These are phyloP conservation scores for Penicillium diatomitis DNA, from an alignment of 495 filamentous ascomycete species.

Conservation along the genomic window DNA sequence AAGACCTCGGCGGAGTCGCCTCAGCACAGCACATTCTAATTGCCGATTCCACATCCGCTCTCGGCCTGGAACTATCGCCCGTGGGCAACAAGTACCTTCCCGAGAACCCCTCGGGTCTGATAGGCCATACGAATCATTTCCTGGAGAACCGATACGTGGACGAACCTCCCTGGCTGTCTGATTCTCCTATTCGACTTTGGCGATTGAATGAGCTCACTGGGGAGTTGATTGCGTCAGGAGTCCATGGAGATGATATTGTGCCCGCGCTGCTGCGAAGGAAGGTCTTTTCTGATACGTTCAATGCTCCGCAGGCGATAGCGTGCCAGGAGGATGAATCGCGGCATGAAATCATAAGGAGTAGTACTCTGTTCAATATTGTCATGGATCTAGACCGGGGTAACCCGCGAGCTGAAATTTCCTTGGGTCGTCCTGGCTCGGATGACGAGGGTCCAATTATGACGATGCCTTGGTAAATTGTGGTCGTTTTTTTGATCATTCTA, in stretches of 20 bases:
- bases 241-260: constrained; percentile 13
- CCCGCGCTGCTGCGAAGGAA: constrained; percentile 16
- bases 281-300: constrained; percentile 28
- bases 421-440: constrained; percentile 22
- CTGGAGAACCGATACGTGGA: constrained; percentile 38
- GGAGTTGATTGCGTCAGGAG: constrained; percentile 16
- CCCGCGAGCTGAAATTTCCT: constrained; percentile 24
- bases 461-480: constrained; percentile 16
- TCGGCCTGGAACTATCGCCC: constrained; percentile 52
- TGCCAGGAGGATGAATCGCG: constrained; percentile 16
- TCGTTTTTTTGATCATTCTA: too few species aligned
- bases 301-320: constrained; percentile 28
- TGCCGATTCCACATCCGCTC: constrained; percentile 42
- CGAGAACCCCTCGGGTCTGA: constrained; percentile 35
- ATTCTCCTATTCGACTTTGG: constrained; percentile 41
- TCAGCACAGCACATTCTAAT: constrained; percentile 54
- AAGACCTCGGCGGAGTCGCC: constrained; percentile 44
- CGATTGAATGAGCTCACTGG: constrained; percentile 33
- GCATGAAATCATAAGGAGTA: constrained; percentile 9
- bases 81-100: constrained; percentile 41
- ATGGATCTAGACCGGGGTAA: constrained; percentile 24
- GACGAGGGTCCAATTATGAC: constrained; percentile 19
- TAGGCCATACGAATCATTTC: constrained; percentile 59
- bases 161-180: constrained; percentile 45
- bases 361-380: constrained; percentile 30